These are phyloP conservation scores for Aspergillus hancockii DNA, from an alignment of 495 filamentous ascomycete species.

Conservation along the genomic window DNA sequence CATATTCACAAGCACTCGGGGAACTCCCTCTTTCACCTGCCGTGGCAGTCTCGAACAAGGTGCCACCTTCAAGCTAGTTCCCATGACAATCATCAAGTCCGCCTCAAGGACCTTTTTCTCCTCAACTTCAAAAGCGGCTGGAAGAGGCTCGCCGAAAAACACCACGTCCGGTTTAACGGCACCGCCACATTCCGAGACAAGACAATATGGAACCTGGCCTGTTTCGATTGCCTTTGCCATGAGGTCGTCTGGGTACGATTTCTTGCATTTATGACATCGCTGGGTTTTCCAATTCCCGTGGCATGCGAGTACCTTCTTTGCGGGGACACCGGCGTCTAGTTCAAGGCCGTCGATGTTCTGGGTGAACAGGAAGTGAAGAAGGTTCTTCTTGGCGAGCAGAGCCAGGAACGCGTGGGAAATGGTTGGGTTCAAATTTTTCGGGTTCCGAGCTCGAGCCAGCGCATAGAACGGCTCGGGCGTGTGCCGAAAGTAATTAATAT, in stretches of 20 bases:
- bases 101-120: slow-evolving; percentile 51
- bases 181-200: slow-evolving; percentile 58
- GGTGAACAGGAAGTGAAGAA: slow-evolving; percentile 79
- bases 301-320: slow-evolving; percentile 72
- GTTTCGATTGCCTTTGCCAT: slow-evolving; percentile 65
- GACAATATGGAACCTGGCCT: slow-evolving; percentile 68
- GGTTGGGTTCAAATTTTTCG: slow-evolving; percentile 76
- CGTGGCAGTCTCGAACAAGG: slow-evolving; percentile 75
- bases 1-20: slow-evolving; percentile 77
- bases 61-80: slow-evolving; percentile 79
- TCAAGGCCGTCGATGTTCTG: slow-evolving; percentile 94
- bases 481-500: slow-evolving; percentile 74
- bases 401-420: slow-evolving; percentile 74
- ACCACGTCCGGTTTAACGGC: slow-evolving; percentile 92
- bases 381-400: slow-evolving; percentile 64
- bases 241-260: slow-evolving; percentile 58
- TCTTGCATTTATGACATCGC: slow-evolving; percentile 76
- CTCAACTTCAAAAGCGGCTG: slow-evolving; percentile 61
- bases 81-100: slow-evolving; percentile 83
- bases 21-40: slow-evolving; percentile 53
- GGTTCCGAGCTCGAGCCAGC: slow-evolving; percentile 80
- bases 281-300: slow-evolving; percentile 87
- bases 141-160: slow-evolving; percentile 85
- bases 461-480: slow-evolving; percentile 86
- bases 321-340: slow-evolving; percentile 73